These are phyloP conservation scores for Candida vartiovaarae DNA, from an alignment of 805 yeast genomes.

Conservation along the genomic window DNA sequence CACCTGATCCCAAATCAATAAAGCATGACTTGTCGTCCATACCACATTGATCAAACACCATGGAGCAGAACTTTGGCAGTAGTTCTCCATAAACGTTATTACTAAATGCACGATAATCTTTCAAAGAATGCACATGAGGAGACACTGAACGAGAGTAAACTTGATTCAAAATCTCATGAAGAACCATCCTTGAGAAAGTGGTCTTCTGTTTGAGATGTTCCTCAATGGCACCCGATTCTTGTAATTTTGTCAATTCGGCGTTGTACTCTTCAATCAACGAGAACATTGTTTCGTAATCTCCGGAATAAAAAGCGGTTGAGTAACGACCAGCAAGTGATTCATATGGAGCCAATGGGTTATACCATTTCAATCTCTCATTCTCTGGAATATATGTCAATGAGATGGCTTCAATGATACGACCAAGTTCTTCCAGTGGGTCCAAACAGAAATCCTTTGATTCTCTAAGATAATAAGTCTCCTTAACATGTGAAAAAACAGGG, in stretches of 20 bases:
- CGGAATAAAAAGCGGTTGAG: constrained; percentile 26
- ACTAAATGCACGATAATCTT: constrained; percentile 77
- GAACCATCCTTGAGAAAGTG: constrained; percentile 33
- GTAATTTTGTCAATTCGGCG: constrained; percentile 29
- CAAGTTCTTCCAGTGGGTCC: constrained; percentile 60
- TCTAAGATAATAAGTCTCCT: constrained; percentile 43
- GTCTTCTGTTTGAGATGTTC: constrained; percentile 25
- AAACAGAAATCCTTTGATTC: constrained; percentile 48
- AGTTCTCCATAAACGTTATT: constrained; percentile 89
- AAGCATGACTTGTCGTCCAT: constrained; percentile 51
- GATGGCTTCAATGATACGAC: constrained; percentile 38
- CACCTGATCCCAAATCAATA: constrained; percentile 90
- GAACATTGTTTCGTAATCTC: constrained; percentile 26
- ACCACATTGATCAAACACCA: constrained; percentile 53
- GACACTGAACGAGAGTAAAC: constrained; percentile 75
- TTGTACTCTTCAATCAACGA: constrained; percentile 38
- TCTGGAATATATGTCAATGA: constrained; percentile 36
- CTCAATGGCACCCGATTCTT: constrained; percentile 25
- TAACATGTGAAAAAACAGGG: constrained; percentile 36
- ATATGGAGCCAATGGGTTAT: constrained; percentile 29
- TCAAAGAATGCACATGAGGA: constrained; percentile 57
- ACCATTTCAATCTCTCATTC: constrained; percentile 25
- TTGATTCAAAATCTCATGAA: constrained; percentile 67
- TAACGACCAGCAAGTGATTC: constrained; percentile 34
- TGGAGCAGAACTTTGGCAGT: constrained; percentile 68